Percentiles rank a stretch among this genome's conserved stretches.
Conservation (phyloP, 495 filamentous ascomycete species). For the Corynascus novoguineensis region DNA sequence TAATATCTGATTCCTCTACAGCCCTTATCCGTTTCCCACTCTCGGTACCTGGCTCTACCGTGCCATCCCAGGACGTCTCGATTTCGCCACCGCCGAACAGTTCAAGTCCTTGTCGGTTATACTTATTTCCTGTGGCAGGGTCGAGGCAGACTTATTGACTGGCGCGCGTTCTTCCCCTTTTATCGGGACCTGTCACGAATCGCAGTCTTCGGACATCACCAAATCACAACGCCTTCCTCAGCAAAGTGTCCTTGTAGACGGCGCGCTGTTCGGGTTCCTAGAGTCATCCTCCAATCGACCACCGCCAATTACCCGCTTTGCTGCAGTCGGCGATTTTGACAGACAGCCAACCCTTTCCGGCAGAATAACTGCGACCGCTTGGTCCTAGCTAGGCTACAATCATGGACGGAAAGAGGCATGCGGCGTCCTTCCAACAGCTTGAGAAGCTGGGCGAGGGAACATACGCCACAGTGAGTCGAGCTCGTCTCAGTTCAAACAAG, state of each 20-base stretch:
- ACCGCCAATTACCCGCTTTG: slow-evolving; percentile 22
- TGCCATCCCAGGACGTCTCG: too few relatives aligned
- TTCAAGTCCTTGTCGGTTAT: too few relatives aligned
- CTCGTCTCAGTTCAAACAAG: background rate
- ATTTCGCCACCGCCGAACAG: too few relatives aligned
- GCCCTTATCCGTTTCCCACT: background rate
- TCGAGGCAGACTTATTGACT: too few relatives aligned
- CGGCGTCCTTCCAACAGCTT: slow-evolving; percentile 96
- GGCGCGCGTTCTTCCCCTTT: too few relatives aligned
- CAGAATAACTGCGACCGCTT: background rate
- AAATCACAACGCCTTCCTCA: background rate
- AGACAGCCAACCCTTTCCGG: background rate
- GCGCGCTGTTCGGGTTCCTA: slow-evolving; percentile 39
- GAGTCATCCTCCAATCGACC: slow-evolving; percentile 28
- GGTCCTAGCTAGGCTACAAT: slow-evolving; percentile 15
- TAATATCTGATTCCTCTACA: background rate
- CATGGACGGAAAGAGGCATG: slow-evolving; percentile 87
- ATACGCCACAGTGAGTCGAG: slow-evolving; percentile 81
- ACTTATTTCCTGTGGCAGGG: too few relatives aligned
- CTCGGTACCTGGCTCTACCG: too few relatives aligned
- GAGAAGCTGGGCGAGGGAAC: slow-evolving; percentile 98
- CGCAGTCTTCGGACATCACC: too few relatives aligned
- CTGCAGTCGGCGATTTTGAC: slow-evolving; percentile 7
- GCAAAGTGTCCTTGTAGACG: slow-evolving; percentile 30
- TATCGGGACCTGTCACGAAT: too few relatives aligned